These are phyloP conservation scores for Catenaria anguillulae DNA, from an alignment of 371 early-diverging fungal genomes.

Conservation along the genomic window DNA sequence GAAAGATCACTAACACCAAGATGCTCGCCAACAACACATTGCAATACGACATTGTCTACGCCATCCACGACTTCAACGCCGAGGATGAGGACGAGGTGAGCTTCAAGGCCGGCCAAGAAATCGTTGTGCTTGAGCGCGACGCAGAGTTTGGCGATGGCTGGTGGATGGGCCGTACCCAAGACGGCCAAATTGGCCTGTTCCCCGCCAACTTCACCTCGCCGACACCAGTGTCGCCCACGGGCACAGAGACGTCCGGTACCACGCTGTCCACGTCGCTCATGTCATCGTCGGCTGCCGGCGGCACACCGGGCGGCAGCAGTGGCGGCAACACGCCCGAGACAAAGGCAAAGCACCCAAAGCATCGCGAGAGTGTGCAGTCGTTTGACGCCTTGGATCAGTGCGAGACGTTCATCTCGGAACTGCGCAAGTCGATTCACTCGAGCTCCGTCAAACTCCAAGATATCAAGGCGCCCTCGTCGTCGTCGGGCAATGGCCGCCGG, in stretches of 20 bases:
- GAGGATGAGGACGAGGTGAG: slow-evolving; percentile 64
- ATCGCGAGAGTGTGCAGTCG: slow-evolving; percentile 4
- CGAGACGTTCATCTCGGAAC: neutral
- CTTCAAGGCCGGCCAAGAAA: slow-evolving; percentile 48
- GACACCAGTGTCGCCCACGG: slow-evolving; percentile 10
- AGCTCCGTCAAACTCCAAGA: neutral
- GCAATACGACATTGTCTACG: slow-evolving; percentile 2
- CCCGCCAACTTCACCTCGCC: slow-evolving; percentile 21
- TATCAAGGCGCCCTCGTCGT: neutral
- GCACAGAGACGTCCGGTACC: neutral
- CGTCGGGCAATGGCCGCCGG: neutral
- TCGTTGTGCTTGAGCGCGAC: slow-evolving; percentile 59
- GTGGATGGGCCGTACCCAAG: slow-evolving; percentile 36
- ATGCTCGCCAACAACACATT: neutral
- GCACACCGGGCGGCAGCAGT: neutral
- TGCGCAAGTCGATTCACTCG: slow-evolving; percentile 1
- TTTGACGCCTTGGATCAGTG: slow-evolving; percentile 2
- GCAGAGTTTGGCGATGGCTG: slow-evolving; percentile 67
- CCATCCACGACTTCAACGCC: slow-evolving; percentile 17
- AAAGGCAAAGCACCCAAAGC: neutral
- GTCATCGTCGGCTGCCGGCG: neutral
- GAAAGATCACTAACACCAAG: too few species aligned
- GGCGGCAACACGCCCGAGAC: neutral
- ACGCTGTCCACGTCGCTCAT: neutral
- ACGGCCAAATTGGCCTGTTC: slow-evolving; percentile 22